These are phyloP conservation scores for Penicillium griseofulvum DNA, from an alignment of 2,329 filamentous ascomycete genomes.

Conservation along the genomic window DNA sequence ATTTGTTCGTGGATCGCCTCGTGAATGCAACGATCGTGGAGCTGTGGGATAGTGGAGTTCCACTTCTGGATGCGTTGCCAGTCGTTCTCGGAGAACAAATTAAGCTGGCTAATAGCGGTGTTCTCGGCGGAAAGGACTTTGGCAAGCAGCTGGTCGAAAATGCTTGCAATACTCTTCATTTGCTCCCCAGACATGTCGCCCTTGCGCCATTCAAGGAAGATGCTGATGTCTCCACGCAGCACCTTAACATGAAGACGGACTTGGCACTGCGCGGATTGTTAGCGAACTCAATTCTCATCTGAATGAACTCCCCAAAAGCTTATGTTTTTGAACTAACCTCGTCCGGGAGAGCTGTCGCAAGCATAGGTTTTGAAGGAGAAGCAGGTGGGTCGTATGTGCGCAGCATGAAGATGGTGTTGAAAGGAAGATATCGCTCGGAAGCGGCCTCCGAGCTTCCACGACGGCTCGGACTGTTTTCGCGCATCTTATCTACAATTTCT, in stretches of 20 bases:
- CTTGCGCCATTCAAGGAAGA: slow-evolving; percentile 42
- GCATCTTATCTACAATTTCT: slow-evolving; percentile 29
- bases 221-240: slow-evolving; percentile 32
- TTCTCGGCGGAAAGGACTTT: slow-evolving; percentile 47
- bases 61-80: slow-evolving; percentile 55
- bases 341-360: slow-evolving; percentile 32
- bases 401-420: slow-evolving; percentile 39
- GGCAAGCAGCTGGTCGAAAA: slow-evolving; percentile 54
- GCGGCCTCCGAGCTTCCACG: slow-evolving; percentile 14
- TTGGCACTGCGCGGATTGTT: slow-evolving; percentile 29
- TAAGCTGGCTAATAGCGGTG: slow-evolving; percentile 46
- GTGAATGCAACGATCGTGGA: slow-evolving; percentile 42
- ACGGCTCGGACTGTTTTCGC: slow-evolving; percentile 8
- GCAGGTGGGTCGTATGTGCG: slow-evolving; percentile 27
- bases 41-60: slow-evolving; percentile 46
- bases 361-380: slow-evolving; percentile 23
- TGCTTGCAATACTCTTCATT: slow-evolving; percentile 49
- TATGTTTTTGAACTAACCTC: slow-evolving; percentile 32
- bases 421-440: slow-evolving; percentile 26
- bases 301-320: too few species aligned
- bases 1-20: slow-evolving; percentile 37
- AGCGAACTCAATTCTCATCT: not conserved
- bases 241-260: slow-evolving; percentile 39
- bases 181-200: slow-evolving; percentile 38
- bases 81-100: slow-evolving; percentile 57